Evolutionary conservation across 768 basidiomycete genomes (phyloP), one percentile per base, ranked within the genome.

Genomic region (Coprinopsis strossmayeri): DNA sequence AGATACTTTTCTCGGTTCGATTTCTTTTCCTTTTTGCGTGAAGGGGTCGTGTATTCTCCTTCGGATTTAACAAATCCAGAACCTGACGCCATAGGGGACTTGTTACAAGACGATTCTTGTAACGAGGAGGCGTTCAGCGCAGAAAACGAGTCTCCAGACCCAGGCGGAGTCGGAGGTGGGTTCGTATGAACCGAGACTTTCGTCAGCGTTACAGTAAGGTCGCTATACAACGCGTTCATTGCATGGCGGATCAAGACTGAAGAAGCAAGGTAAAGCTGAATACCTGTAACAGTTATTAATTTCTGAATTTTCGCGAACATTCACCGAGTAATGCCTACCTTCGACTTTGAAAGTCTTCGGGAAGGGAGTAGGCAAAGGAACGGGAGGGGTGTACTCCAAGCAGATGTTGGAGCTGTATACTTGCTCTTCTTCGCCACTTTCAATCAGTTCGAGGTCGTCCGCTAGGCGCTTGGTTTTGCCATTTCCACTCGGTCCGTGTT

Each of bases 141-240:
- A 42, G 37, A 42, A 12, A 25, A 26, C 13, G 3, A 10, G 26
- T 11, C 7, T 21, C n/a, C 23, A 10, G 21, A 18, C 3, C 18
- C 34, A 27, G 37, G 15, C 23, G 46, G 34, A 3, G 17, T 5
- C 5, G 26, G n/a, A 3, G 61, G 45, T 13, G 58, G 18, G 26
- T 65, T 66, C 1, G 65, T 62, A 17, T 70, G 54, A 12, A 76
- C 65, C 0, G 65, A 60, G 39, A 82, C 61, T 57, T 76, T 82
- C 18, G 68, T 70, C 34, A 87, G 62, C 32, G 71, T 69, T 30
- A 91, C 76, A 2, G 58, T 63, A 28, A 87, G 65, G 59, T 87
- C 80, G 10, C 81, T 74, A 59, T 87, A 89, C 13, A 90, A 62
- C 11, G 88, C 81, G 58, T 80, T 85, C 60, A 91, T 74, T 3